A percentile compares a stretch with the other conserved stretches of the same genome.
phyloP scores from a whole-genome alignment of 768 basidiomycete species.

The Serendipita sp. region DNA sequence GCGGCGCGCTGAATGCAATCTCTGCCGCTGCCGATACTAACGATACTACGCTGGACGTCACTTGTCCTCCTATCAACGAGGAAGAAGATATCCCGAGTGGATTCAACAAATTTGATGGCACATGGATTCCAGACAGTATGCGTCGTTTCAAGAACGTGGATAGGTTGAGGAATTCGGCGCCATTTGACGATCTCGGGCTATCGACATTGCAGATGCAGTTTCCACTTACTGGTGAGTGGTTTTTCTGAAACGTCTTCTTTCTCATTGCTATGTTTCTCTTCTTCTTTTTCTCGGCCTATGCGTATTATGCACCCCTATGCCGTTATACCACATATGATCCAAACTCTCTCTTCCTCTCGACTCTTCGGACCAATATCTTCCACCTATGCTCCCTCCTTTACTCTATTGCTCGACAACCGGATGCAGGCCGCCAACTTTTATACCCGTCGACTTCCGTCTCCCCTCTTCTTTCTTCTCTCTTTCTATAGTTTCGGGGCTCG shows the following conservation, averaged over 20 bases:
- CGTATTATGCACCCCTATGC: background rate
- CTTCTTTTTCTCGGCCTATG: background rate
- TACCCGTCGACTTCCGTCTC: background rate
- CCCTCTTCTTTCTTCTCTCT: no score
- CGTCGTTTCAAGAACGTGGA: background rate
- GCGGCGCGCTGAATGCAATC: no score
- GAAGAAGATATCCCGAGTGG: background rate
- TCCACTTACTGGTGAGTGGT: background rate
- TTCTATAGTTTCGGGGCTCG: no score
- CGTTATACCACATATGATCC: background rate
- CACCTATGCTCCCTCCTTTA: background rate
- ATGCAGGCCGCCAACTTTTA: background rate
- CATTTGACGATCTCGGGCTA: background rate
- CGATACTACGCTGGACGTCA: no score
- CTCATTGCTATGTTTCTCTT: background rate
- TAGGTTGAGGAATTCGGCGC: background rate
- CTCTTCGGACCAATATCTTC: background rate
- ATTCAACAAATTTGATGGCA: background rate
- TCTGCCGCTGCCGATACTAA: no score
- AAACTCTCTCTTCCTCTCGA: background rate
- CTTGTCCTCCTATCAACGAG: no score
- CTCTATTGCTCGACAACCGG: background rate
- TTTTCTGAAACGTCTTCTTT: background rate
- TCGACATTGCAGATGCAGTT: background rate
- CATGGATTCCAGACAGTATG: background rate